A percentile compares a stretch with the other conserved stretches of the same genome.
Evolutionary conservation across 495 filamentous ascomycete species (phyloP).

Genomic region (Aspergillus campestris): DNA sequence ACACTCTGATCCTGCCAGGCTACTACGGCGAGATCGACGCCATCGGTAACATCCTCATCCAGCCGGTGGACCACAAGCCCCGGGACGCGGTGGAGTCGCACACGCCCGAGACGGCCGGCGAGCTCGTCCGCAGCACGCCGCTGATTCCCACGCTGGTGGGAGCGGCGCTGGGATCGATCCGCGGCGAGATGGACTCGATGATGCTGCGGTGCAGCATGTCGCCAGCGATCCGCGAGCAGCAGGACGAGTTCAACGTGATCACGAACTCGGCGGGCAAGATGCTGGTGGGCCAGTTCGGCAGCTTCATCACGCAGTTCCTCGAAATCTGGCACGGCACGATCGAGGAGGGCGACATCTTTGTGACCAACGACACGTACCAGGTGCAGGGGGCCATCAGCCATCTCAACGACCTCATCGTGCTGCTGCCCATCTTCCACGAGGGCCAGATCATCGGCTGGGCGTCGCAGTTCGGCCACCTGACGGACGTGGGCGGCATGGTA

Average conservation of each 20-base stretch:
- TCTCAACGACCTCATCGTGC: conserved; percentile 40
- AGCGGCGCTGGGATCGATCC: conserved; percentile 36
- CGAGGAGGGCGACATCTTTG: conserved; percentile 41
- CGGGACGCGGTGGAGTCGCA: conserved; percentile 20
- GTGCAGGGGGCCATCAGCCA: conserved; percentile 41
- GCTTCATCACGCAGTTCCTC: conserved; percentile 42
- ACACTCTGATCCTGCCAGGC: conserved; percentile 41
- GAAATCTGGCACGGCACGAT: conserved; percentile 36
- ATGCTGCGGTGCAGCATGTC: conserved; percentile 46
- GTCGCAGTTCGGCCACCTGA: conserved; percentile 44
- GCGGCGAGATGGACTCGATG: conserved; percentile 43
- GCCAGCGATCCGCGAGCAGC: conserved; percentile 43
- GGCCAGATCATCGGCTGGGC: conserved; percentile 37
- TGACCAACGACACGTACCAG: conserved; percentile 45
- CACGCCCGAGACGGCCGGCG: conserved; percentile 17
- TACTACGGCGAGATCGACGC: conserved; percentile 33
- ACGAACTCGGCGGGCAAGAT: conserved; percentile 39
- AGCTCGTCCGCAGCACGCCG: conserved; percentile 28
- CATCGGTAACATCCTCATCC: conserved; percentile 16
- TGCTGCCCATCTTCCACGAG: conserved; percentile 39
- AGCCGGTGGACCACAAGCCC: conserved; percentile 3
- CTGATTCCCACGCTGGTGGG: conserved; percentile 32
- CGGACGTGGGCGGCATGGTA: conserved; percentile 43
- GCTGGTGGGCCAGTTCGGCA: conserved; percentile 45
- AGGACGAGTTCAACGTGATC: conserved; percentile 47